phyloP scores from a whole-genome alignment of 768 basidiomycete species.

The Hygrophorus russula region DNA sequence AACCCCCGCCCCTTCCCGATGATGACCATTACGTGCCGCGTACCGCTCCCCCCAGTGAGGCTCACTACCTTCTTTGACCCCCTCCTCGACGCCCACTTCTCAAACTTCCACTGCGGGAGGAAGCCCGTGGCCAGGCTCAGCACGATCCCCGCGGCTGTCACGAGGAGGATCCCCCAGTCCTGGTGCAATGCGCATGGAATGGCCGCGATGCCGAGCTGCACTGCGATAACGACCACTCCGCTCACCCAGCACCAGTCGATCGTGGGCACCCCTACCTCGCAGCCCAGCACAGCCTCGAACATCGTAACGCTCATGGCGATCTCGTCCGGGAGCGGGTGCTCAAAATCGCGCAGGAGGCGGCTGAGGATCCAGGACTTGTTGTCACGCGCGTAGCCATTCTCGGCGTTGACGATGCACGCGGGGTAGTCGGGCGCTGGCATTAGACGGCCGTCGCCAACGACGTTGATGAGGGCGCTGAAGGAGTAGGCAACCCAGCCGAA shows the following conservation, averaged over 20 bases:
- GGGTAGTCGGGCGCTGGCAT: slow-evolving; percentile 16
- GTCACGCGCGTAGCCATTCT: slow-evolving; percentile 14
- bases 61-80: slow-evolving; percentile 14
- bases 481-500: slow-evolving; percentile 24
- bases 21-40: slow-evolving; percentile 18
- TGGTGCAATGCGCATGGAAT: slow-evolving; percentile 15
- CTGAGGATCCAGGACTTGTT: slow-evolving; percentile 18
- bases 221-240: slow-evolving; percentile 13
- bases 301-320: slow-evolving; percentile 13
- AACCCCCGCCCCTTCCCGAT: slow-evolving; percentile 15
- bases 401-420: slow-evolving; percentile 10
- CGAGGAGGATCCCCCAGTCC: slow-evolving; percentile 18
- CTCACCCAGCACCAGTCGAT: slow-evolving; percentile 18
- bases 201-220: slow-evolving; percentile 18
- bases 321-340: slow-evolving; percentile 3
- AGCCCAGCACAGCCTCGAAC: slow-evolving; percentile 8
- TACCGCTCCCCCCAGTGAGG: slow-evolving; percentile 20
- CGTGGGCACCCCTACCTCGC: slow-evolving; percentile 11
- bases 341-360: slow-evolving; percentile 18
- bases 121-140: slow-evolving; percentile 14
- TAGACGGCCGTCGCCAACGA: slow-evolving; percentile 15
- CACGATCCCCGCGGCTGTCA: slow-evolving; percentile 17
- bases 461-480: slow-evolving; percentile 13
- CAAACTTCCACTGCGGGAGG: slow-evolving; percentile 19
- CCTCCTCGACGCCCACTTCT: slow-evolving; percentile 18